Evolutionary conservation across 139 green algal genomes (phyloP).

Genomic region (Chlamydomonas asymmetrica): DNA sequence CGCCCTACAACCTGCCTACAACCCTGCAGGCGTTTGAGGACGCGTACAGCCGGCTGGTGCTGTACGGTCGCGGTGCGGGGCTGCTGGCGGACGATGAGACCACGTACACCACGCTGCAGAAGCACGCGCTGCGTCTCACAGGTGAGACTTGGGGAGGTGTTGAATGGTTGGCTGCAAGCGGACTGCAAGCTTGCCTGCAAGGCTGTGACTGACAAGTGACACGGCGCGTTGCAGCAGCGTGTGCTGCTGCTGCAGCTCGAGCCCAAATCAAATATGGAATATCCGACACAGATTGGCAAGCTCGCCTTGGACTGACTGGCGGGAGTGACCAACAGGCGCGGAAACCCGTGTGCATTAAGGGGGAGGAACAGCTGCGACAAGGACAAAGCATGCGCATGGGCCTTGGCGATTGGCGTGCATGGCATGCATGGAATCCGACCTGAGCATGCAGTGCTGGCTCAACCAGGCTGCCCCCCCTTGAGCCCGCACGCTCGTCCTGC

Average conservation of each 20-base stretch:
- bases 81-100: conserved; percentile 52
- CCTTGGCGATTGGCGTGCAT: background rate
- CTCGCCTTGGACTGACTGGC: background rate
- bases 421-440: background rate
- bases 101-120: conserved; percentile 38
- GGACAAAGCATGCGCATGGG: too few species aligned
- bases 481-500: background rate
- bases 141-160: conserved; percentile 7
- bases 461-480: background rate
- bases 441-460: background rate
- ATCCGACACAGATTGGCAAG: background rate
- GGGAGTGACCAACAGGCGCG: background rate
- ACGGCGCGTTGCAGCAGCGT: background rate
- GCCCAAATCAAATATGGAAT: background rate
- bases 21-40: conserved; percentile 43
- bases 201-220: too few species aligned
- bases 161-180: too few species aligned
- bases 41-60: conserved; percentile 52
- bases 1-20: conserved; percentile 15
- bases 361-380: too few species aligned
- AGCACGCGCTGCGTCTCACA: conserved; percentile 67
- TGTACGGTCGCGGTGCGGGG: conserved; percentile 62
- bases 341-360: background rate
- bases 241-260: background rate
- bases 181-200: too few species aligned